Base-by-base conservation (phyloP, 805 yeast species). In the Zygosaccharomyces kombuchaensis region DNA sequence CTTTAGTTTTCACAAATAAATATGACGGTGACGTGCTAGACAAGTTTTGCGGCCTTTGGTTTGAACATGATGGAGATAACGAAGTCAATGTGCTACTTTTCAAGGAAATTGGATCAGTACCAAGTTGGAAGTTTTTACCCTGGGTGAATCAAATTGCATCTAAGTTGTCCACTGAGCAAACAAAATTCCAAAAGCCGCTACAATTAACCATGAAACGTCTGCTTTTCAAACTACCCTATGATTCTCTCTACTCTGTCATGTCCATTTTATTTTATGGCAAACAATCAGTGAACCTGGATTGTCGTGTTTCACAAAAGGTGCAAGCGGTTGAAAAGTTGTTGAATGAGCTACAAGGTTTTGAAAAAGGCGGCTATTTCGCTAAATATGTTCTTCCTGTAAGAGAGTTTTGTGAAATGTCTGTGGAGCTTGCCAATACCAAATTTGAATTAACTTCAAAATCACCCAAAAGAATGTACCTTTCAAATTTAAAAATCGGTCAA, bases 121-220 rank as follows among this genome's bases (percentile, higher is more conserved):
- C 95, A 0, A 70, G 76, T 10, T 70, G 71, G 57, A 82, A 82
- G 54, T 77, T 88, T 43, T 71, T 87, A 4, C 77, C 88, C 0
- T 90, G 97, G 96, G 71, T 82, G 30, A 82, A 84, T 48, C 98
- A 90, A 59, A 71, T 90, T 36, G 72, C 86, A 2, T 87, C 97
- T 0, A 71, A 93, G 45, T 58, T 90, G 12, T 66, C 77, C 1
- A 67, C 65, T 29, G 84, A 77, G 8, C 43, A 53, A 0, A 60
- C 73, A 1, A 58, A 56, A 0, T 89, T 88, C 55, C 96, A 87
- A 56, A 58, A 49, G 2, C 57, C 75, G 1, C 62, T 89, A 17
- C 73, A 74, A 29, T 53, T 59, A 1, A 61, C 86, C 12, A 63
- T 87, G 29, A 49, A 67, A 9, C 58, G 70, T 9, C 58, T 84